These are phyloP conservation scores for Ophiostoma ulmi DNA, from an alignment of 2,329 filamentous ascomycete species.

Conservation along the genomic window DNA sequence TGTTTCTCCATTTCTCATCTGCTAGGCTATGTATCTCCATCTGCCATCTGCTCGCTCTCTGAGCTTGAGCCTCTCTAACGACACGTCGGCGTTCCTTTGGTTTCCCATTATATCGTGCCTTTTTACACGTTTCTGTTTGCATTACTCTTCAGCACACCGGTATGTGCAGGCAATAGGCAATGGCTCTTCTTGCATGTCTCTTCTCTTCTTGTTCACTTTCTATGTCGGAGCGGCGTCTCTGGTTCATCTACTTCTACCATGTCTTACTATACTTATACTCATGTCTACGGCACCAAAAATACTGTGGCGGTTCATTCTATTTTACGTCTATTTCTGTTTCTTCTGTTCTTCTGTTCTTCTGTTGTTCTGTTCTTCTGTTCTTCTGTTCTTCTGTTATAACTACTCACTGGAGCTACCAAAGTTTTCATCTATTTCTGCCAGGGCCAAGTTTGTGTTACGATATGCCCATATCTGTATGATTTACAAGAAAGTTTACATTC, in stretches of 20 bases:
- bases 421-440: not conserved
- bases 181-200: not conserved
- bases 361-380: not conserved
- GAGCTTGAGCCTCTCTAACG: slow-evolving; percentile 11
- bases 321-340: not conserved
- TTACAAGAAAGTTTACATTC: not conserved
- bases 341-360: not conserved
- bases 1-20: not conserved
- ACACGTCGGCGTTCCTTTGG: slow-evolving; percentile 16
- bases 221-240: slow-evolving; percentile 3
- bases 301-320: not conserved
- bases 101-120: not conserved
- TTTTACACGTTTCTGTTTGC: not conserved
- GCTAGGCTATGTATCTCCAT: not conserved
- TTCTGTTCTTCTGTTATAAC: not conserved
- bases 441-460: slow-evolving; percentile 1
- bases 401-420: not conserved
- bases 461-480: not conserved
- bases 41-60: slow-evolving; percentile 6
- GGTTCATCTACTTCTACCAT: not conserved
- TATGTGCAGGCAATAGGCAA: not conserved
- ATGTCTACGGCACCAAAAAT: slow-evolving; percentile 9
- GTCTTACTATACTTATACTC: not conserved
- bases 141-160: not conserved
- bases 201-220: not conserved